A percentile compares a stretch with the other conserved stretches of the same genome.
These are phyloP conservation scores for Pichia gijzeniarum DNA, from an alignment of 805 yeast species.

Conservation along the genomic window DNA sequence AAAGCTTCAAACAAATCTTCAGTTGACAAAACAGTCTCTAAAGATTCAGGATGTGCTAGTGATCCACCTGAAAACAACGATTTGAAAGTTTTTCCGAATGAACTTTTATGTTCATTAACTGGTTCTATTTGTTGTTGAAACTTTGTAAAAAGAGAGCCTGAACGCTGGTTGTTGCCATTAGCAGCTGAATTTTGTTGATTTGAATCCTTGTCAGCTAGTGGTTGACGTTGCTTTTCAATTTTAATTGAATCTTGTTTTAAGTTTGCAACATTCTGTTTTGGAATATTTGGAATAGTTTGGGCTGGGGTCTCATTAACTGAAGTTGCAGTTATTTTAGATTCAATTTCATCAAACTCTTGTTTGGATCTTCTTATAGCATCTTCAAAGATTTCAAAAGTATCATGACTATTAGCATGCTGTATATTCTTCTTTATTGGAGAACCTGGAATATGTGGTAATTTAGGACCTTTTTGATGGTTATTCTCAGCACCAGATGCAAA, in stretches of 20 bases:
- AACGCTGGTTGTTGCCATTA: constrained; percentile 6
- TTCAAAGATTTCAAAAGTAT: constrained; percentile 22
- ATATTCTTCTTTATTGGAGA: constrained; percentile 30
- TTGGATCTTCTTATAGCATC: constrained; percentile 18
- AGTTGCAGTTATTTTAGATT: neutral
- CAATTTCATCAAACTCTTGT: constrained; percentile 13
- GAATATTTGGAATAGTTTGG: neutral
- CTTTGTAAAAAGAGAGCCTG: constrained; percentile 38
- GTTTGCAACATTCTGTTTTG: neutral
- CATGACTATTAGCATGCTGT: constrained; percentile 17
- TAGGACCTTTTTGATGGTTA: constrained; percentile 39
- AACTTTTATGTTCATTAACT: constrained; percentile 16
- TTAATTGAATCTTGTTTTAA: constrained; percentile 20
- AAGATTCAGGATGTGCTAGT: constrained; percentile 19
- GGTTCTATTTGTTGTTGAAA: constrained; percentile 27
- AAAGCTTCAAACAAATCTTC: constrained; percentile 61
- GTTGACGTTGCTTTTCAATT: constrained; percentile 25
- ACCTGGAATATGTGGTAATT: constrained; percentile 42
- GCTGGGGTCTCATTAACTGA: neutral
- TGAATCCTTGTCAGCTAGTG: constrained; percentile 2
- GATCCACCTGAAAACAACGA: constrained; percentile 33
- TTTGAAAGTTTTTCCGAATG: constrained; percentile 40
- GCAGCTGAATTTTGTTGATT: constrained; percentile 12
- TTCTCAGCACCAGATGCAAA: constrained; percentile 35
- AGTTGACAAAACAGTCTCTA: constrained; percentile 32